Evolutionary conservation across 352 stramenopile genomes (phyloP), one percentile per base, ranked within the genome.

Genomic region (Pythium myriotylum): DNA sequence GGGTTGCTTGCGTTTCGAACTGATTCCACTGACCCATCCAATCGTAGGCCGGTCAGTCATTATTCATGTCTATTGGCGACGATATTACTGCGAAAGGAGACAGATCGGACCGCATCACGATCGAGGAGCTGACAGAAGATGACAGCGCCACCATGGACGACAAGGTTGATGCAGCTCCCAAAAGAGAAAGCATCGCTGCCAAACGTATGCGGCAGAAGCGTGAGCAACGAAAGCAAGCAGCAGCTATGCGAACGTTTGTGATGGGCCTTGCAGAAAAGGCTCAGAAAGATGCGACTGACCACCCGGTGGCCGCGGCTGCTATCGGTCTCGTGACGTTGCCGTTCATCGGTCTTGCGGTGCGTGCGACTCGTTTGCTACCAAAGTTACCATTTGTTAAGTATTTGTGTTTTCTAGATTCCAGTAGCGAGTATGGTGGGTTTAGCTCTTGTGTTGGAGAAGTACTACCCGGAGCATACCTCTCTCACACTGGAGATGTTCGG

Each of bases 301-400:
- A 92, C 40, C 82, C 85, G 33, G 87, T 83, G 37, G 29, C 84
- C 13, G 78, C 82, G 24, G 85, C 82, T 40, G 73, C 78, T n/a
- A 64, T 91, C 23, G 76, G 79, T 49, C 72, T 77, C 16, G 71
- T 72, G 1, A 74, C 79, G n/a, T 52, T 94, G 43, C 85, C 85
- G 5, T 92, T 94, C 59, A 80, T 94, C 39, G 85, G 85, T 2
- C 67, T 94, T n/a, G 79, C 72, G 68, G 85, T 94, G 63, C 20
- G 77, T 73, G 5, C 29, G 29, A 35, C 26, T 49, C 22, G 1
- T 35, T 39, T 24, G 19, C 33, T 24, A 26, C 42, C 16, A 23
- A 42, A 2, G n/a, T n/a, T n/a, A n/a, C n/a, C n/a, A n/a, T n/a
- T n/a, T n/a, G n/a, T n/a, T n/a, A n/a, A n/a, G n/a, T n/a, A n/a